Evolutionary conservation across 2,329 filamentous ascomycete species (phyloP), one percentile per base, ranked within the genome.

Genomic region (Fusarium proliferatum): DNA sequence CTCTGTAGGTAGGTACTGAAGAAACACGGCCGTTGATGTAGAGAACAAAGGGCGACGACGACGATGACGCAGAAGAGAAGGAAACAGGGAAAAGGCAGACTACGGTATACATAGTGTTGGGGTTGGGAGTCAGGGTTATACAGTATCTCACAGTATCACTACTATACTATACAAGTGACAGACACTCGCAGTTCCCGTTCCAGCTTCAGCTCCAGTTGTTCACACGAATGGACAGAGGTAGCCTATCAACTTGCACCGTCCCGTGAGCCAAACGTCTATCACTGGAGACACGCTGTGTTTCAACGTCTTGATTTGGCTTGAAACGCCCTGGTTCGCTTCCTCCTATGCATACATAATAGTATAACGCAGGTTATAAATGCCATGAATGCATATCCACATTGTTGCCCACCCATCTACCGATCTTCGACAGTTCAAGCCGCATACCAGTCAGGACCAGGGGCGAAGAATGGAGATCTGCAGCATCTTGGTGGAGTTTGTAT

Each of bases 101-200:
- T 49, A 26, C 13, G 55, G 41, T 67, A 61, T 65, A 63, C 58
- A 58, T 53, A 57, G 42, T 28, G 34, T 43, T 38, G 57, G 36
- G 23, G 39, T 26, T 38, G 41, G 41, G 23, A 30, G 39, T 62
- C 28, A 45, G 51, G 30, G 68, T 62, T 36, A 67, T 72, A 72
- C 69, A 72, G 69, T 72, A 72, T 63, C 30, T 61, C 59, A 74
- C 71, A 73, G 70, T 74, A 68, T 66, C 69, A 67, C 62, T 60
- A 59, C 48, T 30, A 62, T 61, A 39, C 67, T 30, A 62, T 64
- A 39, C 67, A 63, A 53, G 70, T 52, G 61, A 45, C 39, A 72
- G 46, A 26, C 51, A 51, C 42, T 28, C 36, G 8, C 33, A n/a
- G 42, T 51, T 51, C 19, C 42, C 26, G 33, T 51, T 49, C 42